phyloP scores from a whole-genome alignment of 208 protist species.

The Dictyostelium gargantuum region DNA sequence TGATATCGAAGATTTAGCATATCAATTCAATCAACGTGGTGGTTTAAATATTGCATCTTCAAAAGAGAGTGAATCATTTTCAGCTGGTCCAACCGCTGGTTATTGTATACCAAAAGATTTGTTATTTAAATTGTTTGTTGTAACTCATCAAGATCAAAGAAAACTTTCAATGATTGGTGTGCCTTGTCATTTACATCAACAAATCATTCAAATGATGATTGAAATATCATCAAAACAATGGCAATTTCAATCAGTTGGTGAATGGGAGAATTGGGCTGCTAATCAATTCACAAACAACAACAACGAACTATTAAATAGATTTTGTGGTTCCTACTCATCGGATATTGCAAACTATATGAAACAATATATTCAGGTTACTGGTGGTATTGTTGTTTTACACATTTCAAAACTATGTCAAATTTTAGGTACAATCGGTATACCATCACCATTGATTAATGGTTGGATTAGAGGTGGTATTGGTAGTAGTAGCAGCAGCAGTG shows the following conservation, averaged over 20 bases:
- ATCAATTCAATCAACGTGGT: slow-evolving; percentile 57
- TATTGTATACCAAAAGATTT: slow-evolving; percentile 70
- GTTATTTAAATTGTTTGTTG: slow-evolving; percentile 67
- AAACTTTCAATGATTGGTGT: slow-evolving; percentile 55
- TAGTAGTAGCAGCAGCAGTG: neutral
- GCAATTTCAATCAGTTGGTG: neutral
- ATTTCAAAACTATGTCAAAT: slow-evolving; percentile 40
- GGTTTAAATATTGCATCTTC: slow-evolving; percentile 8
- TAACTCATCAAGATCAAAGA: slow-evolving; percentile 39
- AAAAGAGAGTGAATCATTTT: slow-evolving; percentile 27
- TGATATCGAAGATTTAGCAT: slow-evolving; percentile 58
- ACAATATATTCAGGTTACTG: slow-evolving; percentile 27
- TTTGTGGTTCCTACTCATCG: no score
- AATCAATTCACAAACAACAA: neutral
- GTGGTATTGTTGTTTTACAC: slow-evolving; percentile 28
- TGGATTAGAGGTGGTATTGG: neutral
- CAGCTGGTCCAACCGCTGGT: slow-evolving; percentile 28
- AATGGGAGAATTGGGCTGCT: slow-evolving; percentile 58
- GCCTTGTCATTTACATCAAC: slow-evolving; percentile 29
- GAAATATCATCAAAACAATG: neutral
- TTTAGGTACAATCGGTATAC: slow-evolving; percentile 23
- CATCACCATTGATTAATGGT: neutral
- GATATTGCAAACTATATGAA: neutral
- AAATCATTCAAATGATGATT: neutral
- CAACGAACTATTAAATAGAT: neutral